These are phyloP conservation scores for Aureobasidium sp. DNA, from an alignment of 2,329 filamentous ascomycete species.

Conservation along the genomic window DNA sequence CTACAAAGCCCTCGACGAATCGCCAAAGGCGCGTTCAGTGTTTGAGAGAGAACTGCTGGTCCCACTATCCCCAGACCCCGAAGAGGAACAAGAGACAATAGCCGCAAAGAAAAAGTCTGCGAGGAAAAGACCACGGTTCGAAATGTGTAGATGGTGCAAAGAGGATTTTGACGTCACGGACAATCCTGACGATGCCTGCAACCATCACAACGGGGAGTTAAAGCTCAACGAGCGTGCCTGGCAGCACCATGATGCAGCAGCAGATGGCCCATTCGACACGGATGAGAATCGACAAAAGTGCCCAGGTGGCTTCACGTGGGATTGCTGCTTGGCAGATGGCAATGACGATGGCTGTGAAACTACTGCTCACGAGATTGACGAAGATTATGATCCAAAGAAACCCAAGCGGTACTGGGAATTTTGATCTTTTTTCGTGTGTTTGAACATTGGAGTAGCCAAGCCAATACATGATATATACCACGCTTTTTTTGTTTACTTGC, in stretches of 20 bases:
- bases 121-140: background rate
- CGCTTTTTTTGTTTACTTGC: background rate
- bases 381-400: background rate
- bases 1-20: background rate
- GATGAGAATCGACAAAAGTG: background rate
- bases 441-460: background rate
- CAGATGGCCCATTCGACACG: background rate
- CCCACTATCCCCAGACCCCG: background rate
- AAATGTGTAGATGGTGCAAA: background rate
- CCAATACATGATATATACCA: background rate
- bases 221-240: background rate
- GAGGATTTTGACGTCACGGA: background rate
- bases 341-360: background rate
- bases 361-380: background rate
- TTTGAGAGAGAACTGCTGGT: background rate
- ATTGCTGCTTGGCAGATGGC: background rate
- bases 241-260: background rate
- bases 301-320: background rate
- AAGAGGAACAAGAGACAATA: background rate
- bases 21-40: background rate
- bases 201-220: background rate
- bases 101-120: background rate
- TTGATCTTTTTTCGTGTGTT: background rate
- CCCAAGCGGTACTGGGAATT: background rate
- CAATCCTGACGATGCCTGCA: background rate